Conservation (phyloP, 345 rosid genomes). For the Arabidopsis arenosa region DNA sequence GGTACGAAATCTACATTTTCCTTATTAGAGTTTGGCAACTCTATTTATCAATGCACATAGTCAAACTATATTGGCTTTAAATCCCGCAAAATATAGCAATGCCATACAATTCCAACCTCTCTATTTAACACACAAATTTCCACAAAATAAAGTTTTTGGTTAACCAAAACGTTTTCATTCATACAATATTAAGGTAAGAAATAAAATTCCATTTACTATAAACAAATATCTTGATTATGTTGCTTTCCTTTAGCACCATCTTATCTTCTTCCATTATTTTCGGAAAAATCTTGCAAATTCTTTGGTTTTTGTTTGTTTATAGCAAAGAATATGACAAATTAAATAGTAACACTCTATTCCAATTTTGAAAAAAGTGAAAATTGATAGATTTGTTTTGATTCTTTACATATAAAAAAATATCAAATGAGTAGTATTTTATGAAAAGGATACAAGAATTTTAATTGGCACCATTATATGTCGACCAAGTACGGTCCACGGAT, state of each 20-base stretch:
- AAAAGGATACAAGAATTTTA: slow-evolving; percentile 7
- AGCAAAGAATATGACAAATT: neutral
- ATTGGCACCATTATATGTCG: slow-evolving; percentile 25
- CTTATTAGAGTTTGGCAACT: slow-evolving; percentile 29
- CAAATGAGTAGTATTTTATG: neutral
- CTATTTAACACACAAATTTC: neutral
- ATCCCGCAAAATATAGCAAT: slow-evolving; percentile 16
- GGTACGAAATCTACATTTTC: slow-evolving; percentile 24
- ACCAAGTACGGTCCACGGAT: slow-evolving; percentile 9
- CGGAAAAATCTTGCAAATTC: neutral
- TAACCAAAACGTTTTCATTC: neutral
- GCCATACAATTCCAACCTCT: slow-evolving; percentile 18
- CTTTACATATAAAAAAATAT: neutral
- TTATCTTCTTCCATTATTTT: slow-evolving; percentile 4
- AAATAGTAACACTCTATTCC: neutral
- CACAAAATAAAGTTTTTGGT: neutral
- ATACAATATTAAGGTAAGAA: slow-evolving; percentile 10
- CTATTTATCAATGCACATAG: neutral
- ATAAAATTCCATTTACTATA: neutral
- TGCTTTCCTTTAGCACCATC: neutral
- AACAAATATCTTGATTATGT: neutral
- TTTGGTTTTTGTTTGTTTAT: neutral
- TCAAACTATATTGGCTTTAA: slow-evolving; percentile 20
- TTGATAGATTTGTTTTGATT: neutral
- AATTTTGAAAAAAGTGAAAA: neutral